Base-by-base conservation (phyloP, 1,139 yeast genomes). In the Lodderomyces jiufengensis region DNA sequence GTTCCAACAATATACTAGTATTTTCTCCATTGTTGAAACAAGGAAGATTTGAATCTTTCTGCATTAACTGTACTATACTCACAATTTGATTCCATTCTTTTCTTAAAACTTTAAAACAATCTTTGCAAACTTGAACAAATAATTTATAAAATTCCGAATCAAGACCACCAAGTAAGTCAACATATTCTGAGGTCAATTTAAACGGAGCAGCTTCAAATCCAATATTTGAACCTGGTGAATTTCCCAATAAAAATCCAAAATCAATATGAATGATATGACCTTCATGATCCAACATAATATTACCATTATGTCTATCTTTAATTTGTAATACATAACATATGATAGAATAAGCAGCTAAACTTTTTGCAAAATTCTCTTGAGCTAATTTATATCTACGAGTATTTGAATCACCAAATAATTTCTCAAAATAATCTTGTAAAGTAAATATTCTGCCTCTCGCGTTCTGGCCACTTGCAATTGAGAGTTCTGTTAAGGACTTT, bases 181-280 rank as follows among this genome's bases (percentile, higher is more conserved):
- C 77, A 51, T 92, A 92, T 52, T 92, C 98, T 41, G 71, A 70
- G 0, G 97, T 87, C 12, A 92, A 65, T 54, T 92, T 92, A 68
- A 92, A 92, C 1, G 98, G 97, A 0, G 97, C 96, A 1, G 96
- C 95, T 54, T 92, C 98, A 57, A 92, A 88, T 0, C 97, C 96
- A 37, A 92, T 87, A 25, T 31, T 31, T 39, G 95, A 83, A 2
- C 97, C 97, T 0, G 98, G 98, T 0, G 97, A 83, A 52, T 92
- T 92, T 0, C 96, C 86, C 5, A 92, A 66, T 52, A 92, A 61
- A 55, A 88, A 92, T 0, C 98, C 98, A 64, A 92, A 92, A 61
- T 92, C 98, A 48, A 92, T 92, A 56, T 92, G 98, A 33, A 88
- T 81, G 10, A 92, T 83, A 55, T 92, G 97, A 0, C 98, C 98